Evolutionary conservation across 306 rosid genomes (phyloP).

Genomic region (Trichosanthes truncata): DNA sequence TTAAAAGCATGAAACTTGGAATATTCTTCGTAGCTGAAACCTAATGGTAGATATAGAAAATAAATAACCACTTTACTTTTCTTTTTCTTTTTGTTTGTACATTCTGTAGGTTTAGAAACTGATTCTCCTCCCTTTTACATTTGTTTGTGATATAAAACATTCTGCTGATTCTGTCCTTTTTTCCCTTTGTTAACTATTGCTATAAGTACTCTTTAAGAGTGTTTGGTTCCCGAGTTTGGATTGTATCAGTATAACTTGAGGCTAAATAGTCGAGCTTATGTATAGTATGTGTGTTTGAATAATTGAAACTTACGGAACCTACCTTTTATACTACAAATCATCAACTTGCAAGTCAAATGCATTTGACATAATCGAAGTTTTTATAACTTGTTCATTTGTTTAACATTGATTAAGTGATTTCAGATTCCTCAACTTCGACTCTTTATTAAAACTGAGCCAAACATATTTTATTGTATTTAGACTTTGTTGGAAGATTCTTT

Average conservation of each 20-base stretch:
- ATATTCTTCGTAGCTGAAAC: neutral
- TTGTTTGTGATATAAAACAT: neutral
- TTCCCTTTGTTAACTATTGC: neutral
- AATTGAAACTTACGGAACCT: too few relatives aligned
- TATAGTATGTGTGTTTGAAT: neutral
- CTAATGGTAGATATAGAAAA: neutral
- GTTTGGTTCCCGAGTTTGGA: neutral
- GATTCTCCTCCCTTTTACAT: neutral
- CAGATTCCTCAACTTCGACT: too few relatives aligned
- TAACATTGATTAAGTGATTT: too few relatives aligned
- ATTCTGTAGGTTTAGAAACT: neutral
- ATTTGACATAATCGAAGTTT: too few relatives aligned
- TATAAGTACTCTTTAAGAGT: neutral
- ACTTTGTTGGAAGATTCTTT: too few relatives aligned
- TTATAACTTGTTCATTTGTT: too few relatives aligned
- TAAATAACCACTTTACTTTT: neutral
- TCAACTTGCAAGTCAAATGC: too few relatives aligned
- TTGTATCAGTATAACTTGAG: neutral
- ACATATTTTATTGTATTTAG: too few relatives aligned
- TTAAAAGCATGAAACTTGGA: neutral
- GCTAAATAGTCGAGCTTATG: neutral
- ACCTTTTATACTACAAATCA: too few relatives aligned
- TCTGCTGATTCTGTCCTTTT: too few relatives aligned
- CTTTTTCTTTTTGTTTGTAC: neutral
- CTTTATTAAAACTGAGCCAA: too few relatives aligned